These are phyloP conservation scores for Torulaspora franciscae DNA, from an alignment of 805 yeast species.

Conservation along the genomic window DNA sequence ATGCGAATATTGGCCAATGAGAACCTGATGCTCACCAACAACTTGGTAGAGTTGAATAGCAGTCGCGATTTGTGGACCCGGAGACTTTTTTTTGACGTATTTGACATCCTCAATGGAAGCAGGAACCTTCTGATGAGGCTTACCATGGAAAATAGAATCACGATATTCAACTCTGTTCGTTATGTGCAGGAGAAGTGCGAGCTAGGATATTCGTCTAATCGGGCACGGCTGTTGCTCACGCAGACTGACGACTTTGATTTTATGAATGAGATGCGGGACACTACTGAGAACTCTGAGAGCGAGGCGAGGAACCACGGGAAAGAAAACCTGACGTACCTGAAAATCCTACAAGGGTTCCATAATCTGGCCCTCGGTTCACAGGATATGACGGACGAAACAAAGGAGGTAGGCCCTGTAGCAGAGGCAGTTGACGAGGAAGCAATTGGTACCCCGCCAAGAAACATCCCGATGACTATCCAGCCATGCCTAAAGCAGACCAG, in stretches of 20 bases:
- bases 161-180: conserved; percentile 18
- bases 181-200: conserved; percentile 17
- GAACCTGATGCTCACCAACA: conserved; percentile 19
- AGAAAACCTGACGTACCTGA: conserved; percentile 17
- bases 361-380: conserved; percentile 8
- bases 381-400: background rate
- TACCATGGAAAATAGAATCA: conserved; percentile 12
- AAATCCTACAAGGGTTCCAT: conserved; percentile 21
- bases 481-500: conserved; percentile 3
- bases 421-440: background rate
- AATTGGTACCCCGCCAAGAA: conserved; percentile 4
- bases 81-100: conserved; percentile 20
- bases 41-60: conserved; percentile 10
- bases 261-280: conserved; percentile 7
- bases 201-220: conserved; percentile 9
- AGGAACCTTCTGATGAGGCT: conserved; percentile 11
- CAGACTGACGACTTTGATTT: conserved; percentile 4
- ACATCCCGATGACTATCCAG: background rate
- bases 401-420: no score
- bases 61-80: conserved; percentile 20
- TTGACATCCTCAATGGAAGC: conserved; percentile 20
- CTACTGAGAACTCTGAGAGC: background rate
- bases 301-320: background rate
- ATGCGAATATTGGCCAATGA: conserved; percentile 27
- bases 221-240: conserved; percentile 2